phyloP scores from a whole-genome alignment of 345 rosid genomes.

The Citrus unshiu region DNA sequence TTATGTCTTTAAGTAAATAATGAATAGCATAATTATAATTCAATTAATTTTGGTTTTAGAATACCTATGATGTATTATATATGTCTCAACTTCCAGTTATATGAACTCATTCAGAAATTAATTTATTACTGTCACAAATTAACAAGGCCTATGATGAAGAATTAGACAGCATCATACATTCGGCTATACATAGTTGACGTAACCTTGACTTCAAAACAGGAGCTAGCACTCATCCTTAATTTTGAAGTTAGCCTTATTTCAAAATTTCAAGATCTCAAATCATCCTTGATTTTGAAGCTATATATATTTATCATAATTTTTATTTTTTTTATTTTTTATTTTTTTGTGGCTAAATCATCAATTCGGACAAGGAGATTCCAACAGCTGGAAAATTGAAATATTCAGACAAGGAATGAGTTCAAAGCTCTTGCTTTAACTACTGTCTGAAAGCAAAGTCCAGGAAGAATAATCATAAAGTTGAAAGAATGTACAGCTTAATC shows the following conservation, averaged over 20 bases:
- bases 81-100: not conserved
- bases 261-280: too few species aligned
- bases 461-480: slow-evolving; percentile 3
- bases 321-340: too few species aligned
- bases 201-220: slow-evolving; percentile 7
- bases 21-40: not conserved
- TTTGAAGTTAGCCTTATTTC: not conserved
- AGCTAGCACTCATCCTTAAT: not conserved
- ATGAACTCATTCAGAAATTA: not conserved
- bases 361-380: slow-evolving; percentile 4
- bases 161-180: not conserved
- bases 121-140: too few species aligned
- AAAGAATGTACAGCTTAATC: not conserved
- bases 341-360: not conserved
- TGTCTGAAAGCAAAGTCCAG: not conserved
- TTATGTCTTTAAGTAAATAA: not conserved
- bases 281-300: not conserved
- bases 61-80: not conserved
- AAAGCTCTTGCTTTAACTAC: not conserved
- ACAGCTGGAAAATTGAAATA: slow-evolving; percentile 9
- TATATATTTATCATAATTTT: not conserved
- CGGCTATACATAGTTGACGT: not conserved
- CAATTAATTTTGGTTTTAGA: not conserved
- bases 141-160: not conserved
- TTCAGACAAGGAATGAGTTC: not conserved